A percentile compares a stretch with the other conserved stretches of the same genome.
Conservation (phyloP, 2,329 filamentous ascomycete genomes). For the Neofusicoccum umdonicola region DNA sequence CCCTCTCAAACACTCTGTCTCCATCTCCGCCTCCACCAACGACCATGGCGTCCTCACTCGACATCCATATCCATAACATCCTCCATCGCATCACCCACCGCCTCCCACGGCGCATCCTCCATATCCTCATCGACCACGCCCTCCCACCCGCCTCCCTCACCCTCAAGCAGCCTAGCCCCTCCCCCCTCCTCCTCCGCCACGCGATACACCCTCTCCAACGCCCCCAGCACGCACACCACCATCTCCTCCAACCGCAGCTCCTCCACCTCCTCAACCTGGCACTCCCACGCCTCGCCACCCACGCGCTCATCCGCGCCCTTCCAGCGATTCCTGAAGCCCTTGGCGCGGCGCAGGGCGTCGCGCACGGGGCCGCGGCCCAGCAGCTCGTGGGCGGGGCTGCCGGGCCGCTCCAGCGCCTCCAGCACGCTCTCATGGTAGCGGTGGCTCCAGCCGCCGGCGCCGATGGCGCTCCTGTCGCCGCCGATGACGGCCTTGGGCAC, state of each 20-base stretch:
- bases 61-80: conserved; percentile 13
- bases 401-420: conserved; percentile 55
- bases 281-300: not conserved
- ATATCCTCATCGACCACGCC: conserved; percentile 11
- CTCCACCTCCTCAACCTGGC: conserved; percentile 2
- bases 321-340: conserved; percentile 70
- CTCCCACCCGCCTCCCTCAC: not conserved
- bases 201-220: conserved; percentile 11
- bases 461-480: conserved; percentile 5
- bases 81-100: conserved; percentile 61
- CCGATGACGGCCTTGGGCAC: conserved; percentile 34
- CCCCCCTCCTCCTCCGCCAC: not conserved
- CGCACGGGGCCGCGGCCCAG: conserved; percentile 57
- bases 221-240: conserved; percentile 6
- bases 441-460: conserved; percentile 36
- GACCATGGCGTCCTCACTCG: not conserved
- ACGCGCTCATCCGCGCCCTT: conserved; percentile 60
- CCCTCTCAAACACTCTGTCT: too few relatives aligned
- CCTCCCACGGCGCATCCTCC: conserved; percentile 52
- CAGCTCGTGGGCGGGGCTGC: conserved; percentile 56
- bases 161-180: not conserved
- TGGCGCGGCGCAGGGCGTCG: conserved; percentile 62
- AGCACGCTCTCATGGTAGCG: conserved; percentile 70
- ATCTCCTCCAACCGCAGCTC: conserved; percentile 3
- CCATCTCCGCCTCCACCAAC: too few relatives aligned